Percentiles rank a stretch among this genome's conserved stretches.
Conservation (phyloP, 805 yeast genomes). For the Pichia cabralensis region DNA sequence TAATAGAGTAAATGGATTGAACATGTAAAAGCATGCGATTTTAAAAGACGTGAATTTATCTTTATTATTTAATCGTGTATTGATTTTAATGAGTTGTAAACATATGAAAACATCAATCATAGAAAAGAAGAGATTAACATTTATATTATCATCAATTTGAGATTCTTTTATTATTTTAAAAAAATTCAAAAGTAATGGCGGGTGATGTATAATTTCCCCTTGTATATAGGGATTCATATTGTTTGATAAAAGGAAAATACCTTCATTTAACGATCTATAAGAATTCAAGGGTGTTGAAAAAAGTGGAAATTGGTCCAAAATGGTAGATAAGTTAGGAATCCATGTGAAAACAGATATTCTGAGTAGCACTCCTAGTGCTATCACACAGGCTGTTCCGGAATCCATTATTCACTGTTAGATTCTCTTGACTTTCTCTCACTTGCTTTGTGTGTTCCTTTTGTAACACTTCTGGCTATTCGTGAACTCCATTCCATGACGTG, state of each 20-base stretch:
- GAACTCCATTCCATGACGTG: too few relatives aligned
- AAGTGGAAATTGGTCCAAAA: slow-evolving; percentile 44
- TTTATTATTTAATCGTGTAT: slow-evolving; percentile 27
- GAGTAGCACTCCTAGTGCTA: slow-evolving; percentile 18
- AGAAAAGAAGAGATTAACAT: slow-evolving; percentile 39
- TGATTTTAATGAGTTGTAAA: slow-evolving; percentile 39
- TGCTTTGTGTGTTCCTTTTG: too few relatives aligned
- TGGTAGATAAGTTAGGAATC: slow-evolving; percentile 22
- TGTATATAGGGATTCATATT: slow-evolving; percentile 52
- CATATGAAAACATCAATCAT: slow-evolving; percentile 51
- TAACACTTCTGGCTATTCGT: too few relatives aligned
- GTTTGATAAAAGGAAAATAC: slow-evolving; percentile 49
- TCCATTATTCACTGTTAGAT: too few relatives aligned
- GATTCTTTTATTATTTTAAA: slow-evolving; percentile 30
- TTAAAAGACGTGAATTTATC: slow-evolving; percentile 13
- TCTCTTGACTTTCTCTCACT: too few relatives aligned
- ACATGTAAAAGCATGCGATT: slow-evolving; percentile 44
- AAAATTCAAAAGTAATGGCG: slow-evolving; percentile 58
- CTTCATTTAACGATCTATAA: slow-evolving; percentile 54
- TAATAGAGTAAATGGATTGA: slow-evolving; percentile 73
- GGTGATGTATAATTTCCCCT: slow-evolving; percentile 82
- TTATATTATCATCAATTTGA: slow-evolving; percentile 9
- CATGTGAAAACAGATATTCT: slow-evolving; percentile 20
- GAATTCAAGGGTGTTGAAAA: slow-evolving; percentile 69
- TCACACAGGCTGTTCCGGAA: slow-evolving; percentile 5